Evolutionary conservation across 1,284 basidiomycete genomes (phyloP).

Genomic region (Termitomyces sp.): DNA sequence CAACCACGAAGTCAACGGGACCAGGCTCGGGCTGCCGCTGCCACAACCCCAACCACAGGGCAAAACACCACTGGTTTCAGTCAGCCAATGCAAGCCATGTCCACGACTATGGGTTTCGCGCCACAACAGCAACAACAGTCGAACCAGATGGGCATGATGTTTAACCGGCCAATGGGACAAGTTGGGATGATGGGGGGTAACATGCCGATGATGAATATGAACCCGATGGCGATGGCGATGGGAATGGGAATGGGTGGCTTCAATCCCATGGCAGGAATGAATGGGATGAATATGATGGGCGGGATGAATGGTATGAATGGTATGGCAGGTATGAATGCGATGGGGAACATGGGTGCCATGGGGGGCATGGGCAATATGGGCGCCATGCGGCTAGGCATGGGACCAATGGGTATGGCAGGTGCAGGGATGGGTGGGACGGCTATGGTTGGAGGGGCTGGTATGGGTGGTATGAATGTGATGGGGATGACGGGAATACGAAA

Average conservation of each 20-base stretch:
- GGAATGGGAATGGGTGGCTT: slow-evolving; percentile 38
- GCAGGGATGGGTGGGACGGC: slow-evolving; percentile 13
- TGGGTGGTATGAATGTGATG: slow-evolving; percentile 27
- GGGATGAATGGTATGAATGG: slow-evolving; percentile 38
- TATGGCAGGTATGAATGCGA: slow-evolving; percentile 27
- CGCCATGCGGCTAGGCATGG: slow-evolving; percentile 17
- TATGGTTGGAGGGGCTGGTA: slow-evolving; percentile 23
- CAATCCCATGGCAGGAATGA: slow-evolving; percentile 33
- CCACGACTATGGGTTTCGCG: slow-evolving; percentile 27
- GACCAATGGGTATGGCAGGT: slow-evolving; percentile 28
- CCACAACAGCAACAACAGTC: slow-evolving; percentile 25
- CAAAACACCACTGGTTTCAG: slow-evolving; percentile 21
- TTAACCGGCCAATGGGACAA: slow-evolving; percentile 56
- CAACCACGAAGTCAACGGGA: slow-evolving; percentile 72
- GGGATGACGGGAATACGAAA: slow-evolving; percentile 16
- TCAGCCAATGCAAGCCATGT: slow-evolving; percentile 21
- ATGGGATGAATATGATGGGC: slow-evolving; percentile 33
- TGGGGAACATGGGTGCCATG: slow-evolving; percentile 28
- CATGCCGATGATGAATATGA: slow-evolving; percentile 37
- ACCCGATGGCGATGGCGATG: slow-evolving; percentile 39
- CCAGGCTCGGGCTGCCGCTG: slow-evolving; percentile 34
- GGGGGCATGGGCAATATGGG: slow-evolving; percentile 29
- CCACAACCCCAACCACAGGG: slow-evolving; percentile 7
- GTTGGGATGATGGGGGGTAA: slow-evolving; percentile 38
- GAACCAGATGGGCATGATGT: slow-evolving; percentile 47